phyloP scores from a whole-genome alignment of 2,329 filamentous ascomycete species.

The Dactylellina sp. region DNA sequence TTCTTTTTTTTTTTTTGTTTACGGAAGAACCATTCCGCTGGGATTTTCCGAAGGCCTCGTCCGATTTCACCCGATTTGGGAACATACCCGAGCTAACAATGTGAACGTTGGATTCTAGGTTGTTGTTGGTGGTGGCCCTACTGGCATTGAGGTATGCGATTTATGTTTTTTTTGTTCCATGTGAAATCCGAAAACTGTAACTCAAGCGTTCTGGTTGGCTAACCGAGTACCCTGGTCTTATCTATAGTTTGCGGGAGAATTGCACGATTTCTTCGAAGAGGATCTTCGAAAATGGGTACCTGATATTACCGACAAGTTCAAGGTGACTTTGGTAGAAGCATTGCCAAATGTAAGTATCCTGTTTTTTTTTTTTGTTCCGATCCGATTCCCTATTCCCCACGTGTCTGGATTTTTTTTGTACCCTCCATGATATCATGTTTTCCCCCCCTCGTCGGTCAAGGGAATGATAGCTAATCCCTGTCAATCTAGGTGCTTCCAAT shows the following conservation, averaged over 20 bases:
- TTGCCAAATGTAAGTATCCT: conserved; percentile 77
- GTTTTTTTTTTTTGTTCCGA: not conserved
- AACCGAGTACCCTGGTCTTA: conserved; percentile 45
- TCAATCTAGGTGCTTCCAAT: conserved; percentile 77
- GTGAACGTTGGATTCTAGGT: conserved; percentile 57
- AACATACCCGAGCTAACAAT: conserved; percentile 33
- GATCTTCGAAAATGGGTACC: conserved; percentile 98
- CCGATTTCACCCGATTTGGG: conserved; percentile 43
- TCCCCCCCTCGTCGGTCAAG: not conserved
- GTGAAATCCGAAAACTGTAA: conserved; percentile 10
- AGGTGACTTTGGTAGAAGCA: conserved; percentile 96
- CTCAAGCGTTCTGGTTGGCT: conserved; percentile 18
- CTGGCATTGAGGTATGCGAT: conserved; percentile 58
- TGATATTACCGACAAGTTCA: conserved; percentile 93
- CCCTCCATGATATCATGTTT: conserved; percentile 14
- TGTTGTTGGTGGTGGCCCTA: conserved; percentile 61
- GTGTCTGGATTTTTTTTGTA: conserved; percentile 24
- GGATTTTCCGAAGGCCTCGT: conserved; percentile 6
- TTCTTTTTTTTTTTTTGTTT: conserved; percentile 5
- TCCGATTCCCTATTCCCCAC: not conserved
- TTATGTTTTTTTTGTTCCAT: conserved; percentile 22
- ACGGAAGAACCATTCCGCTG: conserved; percentile 26
- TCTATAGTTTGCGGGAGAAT: conserved; percentile 89
- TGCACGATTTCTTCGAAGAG: conserved; percentile 98
- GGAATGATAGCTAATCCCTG: conserved; percentile 26